Conservation (phyloP, 106 monocot genomes). For the Acorus gramineus region DNA sequence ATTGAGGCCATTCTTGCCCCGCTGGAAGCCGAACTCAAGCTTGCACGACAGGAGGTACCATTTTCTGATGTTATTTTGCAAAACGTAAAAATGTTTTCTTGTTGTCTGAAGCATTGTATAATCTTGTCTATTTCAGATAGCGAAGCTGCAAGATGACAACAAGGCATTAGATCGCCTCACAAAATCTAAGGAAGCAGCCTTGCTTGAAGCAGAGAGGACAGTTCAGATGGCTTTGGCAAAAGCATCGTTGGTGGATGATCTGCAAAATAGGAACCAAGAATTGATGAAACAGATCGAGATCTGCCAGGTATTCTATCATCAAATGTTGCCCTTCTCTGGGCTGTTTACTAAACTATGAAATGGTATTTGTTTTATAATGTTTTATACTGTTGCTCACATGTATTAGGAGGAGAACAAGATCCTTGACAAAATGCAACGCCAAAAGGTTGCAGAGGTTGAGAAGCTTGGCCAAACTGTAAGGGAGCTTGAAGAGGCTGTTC, state of each 20-base stretch:
- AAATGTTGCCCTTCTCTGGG: too few species aligned
- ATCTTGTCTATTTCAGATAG: slow-evolving; percentile 8
- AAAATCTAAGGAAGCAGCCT: slow-evolving; percentile 34
- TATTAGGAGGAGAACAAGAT: slow-evolving; percentile 92
- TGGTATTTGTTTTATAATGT: too few species aligned
- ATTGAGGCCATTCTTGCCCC: slow-evolving; percentile 29
- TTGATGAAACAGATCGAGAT: too few species aligned
- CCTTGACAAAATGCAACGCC: slow-evolving; percentile 84
- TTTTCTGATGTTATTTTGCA: too few species aligned
- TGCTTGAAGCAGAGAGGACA: slow-evolving; percentile 26
- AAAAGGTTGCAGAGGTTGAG: slow-evolving; percentile 96
- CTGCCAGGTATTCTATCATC: too few species aligned
- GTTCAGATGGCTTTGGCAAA: slow-evolving; percentile 23
- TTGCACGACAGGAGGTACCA: slow-evolving; percentile 23
- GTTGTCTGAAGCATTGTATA: too few species aligned
- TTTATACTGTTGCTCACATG: too few species aligned
- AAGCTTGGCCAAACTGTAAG: slow-evolving; percentile 87
- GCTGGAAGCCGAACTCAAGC: slow-evolving; percentile 27
- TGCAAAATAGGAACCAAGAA: slow-evolving; percentile 21
- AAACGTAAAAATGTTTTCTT: too few species aligned
- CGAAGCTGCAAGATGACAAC: slow-evolving; percentile 29
- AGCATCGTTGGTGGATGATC: slow-evolving; percentile 26
- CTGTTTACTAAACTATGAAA: too few species aligned
- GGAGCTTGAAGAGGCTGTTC: slow-evolving; percentile 92
- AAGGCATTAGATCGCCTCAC: slow-evolving; percentile 31